These are phyloP conservation scores for Quercus alba DNA, from an alignment of 306 rosid genomes.

Conservation along the genomic window DNA sequence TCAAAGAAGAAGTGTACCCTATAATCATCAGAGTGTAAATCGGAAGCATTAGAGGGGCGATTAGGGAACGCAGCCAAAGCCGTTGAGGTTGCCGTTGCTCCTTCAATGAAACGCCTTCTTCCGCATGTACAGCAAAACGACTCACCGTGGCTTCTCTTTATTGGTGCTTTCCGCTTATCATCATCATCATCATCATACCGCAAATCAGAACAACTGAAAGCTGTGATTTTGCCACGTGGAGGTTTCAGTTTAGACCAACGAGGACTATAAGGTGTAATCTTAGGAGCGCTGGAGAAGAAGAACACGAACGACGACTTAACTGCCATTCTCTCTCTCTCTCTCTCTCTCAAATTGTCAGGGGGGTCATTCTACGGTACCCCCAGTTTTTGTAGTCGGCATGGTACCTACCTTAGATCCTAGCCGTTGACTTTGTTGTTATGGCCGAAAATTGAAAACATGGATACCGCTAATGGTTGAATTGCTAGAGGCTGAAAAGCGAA, in stretches of 20 bases:
- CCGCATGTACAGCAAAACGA: constrained; percentile 33
- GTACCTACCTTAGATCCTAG: no score
- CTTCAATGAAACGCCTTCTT: constrained; percentile 62
- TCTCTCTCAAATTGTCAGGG: no score
- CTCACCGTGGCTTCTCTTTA: constrained; percentile 10
- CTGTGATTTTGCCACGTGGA: constrained; percentile 9
- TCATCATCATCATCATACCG: neutral
- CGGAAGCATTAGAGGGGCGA: constrained; percentile 39
- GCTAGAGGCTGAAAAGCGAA: no score
- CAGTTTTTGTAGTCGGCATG: no score
- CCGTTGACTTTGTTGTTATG: no score
- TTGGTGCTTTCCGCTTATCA: constrained; percentile 22
- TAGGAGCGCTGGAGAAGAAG: neutral
- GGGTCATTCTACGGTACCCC: no score
- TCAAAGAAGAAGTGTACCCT: constrained; percentile 34
- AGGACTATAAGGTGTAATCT: neutral
- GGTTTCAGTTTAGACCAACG: neutral
- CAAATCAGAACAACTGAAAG: neutral
- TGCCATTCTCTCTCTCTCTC: neutral
- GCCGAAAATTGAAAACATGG: no score
- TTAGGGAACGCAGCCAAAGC: constrained; percentile 37
- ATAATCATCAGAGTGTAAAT: constrained; percentile 50
- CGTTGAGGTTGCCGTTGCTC: neutral
- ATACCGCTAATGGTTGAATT: no score
- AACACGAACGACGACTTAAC: neutral